Evolutionary conservation across 306 rosid genomes (phyloP).

Genomic region (Rosa multiflora): DNA sequence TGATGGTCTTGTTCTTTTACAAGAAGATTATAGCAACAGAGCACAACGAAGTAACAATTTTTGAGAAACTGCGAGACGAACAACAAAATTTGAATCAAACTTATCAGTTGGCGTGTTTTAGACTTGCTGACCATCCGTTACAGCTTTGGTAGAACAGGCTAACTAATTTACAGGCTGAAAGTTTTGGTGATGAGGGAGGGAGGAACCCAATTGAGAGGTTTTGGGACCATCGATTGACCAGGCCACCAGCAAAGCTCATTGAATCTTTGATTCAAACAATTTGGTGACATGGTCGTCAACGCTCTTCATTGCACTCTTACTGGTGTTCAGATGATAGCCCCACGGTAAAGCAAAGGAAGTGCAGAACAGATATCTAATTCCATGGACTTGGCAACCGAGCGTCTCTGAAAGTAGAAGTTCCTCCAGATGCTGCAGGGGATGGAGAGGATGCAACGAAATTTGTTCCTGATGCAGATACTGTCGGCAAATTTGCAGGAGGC

Average conservation of each 20-base stretch:
- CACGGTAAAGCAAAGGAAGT: constrained; percentile 14
- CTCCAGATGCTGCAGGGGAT: constrained; percentile 90
- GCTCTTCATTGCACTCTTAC: neutral
- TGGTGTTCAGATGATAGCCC: constrained; percentile 8
- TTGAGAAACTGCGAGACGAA: neutral
- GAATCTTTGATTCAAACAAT: neutral
- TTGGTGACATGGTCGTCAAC: neutral
- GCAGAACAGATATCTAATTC: constrained; percentile 47
- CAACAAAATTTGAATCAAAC: neutral
- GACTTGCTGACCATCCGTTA: neutral
- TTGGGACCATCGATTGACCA: neutral
- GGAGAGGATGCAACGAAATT: constrained; percentile 82
- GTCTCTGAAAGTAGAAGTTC: constrained; percentile 80
- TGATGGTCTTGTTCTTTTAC: neutral
- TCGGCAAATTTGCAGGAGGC: constrained; percentile 56
- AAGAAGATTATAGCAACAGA: neutral
- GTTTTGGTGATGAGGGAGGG: neutral
- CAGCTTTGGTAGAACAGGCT: neutral
- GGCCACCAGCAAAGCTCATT: neutral
- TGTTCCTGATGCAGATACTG: constrained; percentile 71
- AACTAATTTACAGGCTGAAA: constrained; percentile 3
- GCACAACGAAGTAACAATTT: neutral
- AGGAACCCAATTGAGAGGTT: neutral
- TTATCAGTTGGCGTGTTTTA: neutral
- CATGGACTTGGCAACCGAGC: constrained; percentile 91